Conservation (phyloP, 2,329 filamentous ascomycete species). For the Nemania sp. region DNA sequence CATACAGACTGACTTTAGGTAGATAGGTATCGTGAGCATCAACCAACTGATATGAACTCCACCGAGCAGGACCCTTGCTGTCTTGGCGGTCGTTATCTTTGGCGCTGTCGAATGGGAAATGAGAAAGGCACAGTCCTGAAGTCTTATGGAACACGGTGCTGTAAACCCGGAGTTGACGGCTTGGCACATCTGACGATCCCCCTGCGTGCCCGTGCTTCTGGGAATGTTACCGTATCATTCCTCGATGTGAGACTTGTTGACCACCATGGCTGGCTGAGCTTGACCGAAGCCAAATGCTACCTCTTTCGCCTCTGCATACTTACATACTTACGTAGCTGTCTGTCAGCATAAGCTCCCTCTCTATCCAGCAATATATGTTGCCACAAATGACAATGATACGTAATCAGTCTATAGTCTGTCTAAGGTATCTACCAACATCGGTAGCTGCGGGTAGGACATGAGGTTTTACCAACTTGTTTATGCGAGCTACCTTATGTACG, state of each 20-base stretch:
- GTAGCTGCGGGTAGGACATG: conserved; percentile 1
- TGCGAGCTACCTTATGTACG: conserved; percentile 1
- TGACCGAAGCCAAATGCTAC: conserved; percentile 17
- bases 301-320: too few relatives aligned
- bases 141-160: neutral
- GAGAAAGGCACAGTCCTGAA: conserved; percentile 4
- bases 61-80: conserved; percentile 19
- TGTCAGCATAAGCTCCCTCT: conserved; percentile 8
- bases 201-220: conserved; percentile 15
- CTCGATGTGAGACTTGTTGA: conserved; percentile 2
- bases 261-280: conserved; percentile 21
- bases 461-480: conserved; percentile 8
- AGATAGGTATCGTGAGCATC: neutral
- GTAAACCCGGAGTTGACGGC: conserved; percentile 23
- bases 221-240: conserved; percentile 3
- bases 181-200: conserved; percentile 30
- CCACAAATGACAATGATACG: conserved; percentile 26
- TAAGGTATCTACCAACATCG: neutral
- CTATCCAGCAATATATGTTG: neutral
- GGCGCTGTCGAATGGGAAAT: conserved; percentile 28
- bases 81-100: conserved; percentile 33
- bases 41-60: conserved; percentile 4
- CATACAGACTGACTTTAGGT: neutral
- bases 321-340: too few relatives aligned
- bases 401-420: conserved; percentile 4